Evolutionary conservation across 208 protist species (phyloP).

Genomic region (Acanthamoeba triangularis): DNA sequence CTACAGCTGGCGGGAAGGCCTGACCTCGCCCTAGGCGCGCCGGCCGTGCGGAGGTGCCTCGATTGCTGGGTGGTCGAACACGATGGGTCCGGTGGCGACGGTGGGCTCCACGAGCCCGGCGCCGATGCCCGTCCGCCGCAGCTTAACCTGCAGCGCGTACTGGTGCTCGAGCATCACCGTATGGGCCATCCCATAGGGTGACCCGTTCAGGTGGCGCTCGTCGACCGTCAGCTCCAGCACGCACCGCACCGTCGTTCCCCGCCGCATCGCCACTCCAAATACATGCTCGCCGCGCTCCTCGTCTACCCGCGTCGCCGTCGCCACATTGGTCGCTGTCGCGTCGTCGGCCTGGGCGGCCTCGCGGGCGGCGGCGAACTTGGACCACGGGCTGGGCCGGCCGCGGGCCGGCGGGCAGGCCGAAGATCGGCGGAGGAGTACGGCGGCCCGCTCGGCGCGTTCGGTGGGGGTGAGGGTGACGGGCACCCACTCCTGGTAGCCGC

Average conservation of each 20-base stretch:
- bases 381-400: no score
- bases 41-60: no score
- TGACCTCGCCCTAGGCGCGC: no score
- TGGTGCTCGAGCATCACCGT: not conserved
- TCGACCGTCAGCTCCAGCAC: not conserved
- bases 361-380: no score
- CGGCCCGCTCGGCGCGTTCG: not conserved
- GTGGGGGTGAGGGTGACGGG: not conserved
- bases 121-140: not conserved
- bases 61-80: not conserved
- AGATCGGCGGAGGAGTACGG: no score
- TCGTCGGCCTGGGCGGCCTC: no score
- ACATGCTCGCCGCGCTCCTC: not conserved
- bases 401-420: no score
- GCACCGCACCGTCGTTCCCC: not conserved
- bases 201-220: not conserved
- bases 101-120: not conserved
- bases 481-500: not conserved
- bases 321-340: not conserved
- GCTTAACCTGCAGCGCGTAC: not conserved
- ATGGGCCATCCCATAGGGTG: not conserved
- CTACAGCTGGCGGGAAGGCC: no score
- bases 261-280: not conserved
- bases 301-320: not conserved
- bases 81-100: not conserved